phyloP scores from a whole-genome alignment of 2,329 filamentous ascomycete genomes.

The Talaromyces sp. region DNA sequence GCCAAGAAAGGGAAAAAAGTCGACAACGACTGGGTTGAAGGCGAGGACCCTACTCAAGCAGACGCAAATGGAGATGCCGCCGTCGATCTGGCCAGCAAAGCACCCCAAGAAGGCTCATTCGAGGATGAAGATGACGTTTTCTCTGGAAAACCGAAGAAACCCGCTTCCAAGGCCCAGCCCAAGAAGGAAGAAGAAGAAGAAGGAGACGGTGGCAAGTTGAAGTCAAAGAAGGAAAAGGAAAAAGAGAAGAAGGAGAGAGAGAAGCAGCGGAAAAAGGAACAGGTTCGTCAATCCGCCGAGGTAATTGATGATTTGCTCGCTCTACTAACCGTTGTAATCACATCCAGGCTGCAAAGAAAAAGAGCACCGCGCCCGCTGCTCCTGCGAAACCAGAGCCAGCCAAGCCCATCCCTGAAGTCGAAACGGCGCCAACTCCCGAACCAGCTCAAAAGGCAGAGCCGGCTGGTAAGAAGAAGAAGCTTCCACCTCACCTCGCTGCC shows the following conservation, averaged over 20 bases:
- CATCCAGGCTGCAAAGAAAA: constrained; percentile 75
- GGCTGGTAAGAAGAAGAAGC: constrained; percentile 80
- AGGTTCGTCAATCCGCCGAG: constrained; percentile 53
- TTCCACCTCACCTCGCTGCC: constrained; percentile 56
- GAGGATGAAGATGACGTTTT: constrained; percentile 88
- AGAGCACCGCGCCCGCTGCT: constrained; percentile 46
- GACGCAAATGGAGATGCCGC: constrained; percentile 29
- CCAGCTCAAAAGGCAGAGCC: constrained; percentile 55
- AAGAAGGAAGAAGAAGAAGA: constrained; percentile 45
- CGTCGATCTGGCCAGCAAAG: constrained; percentile 58
- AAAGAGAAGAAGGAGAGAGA: constrained; percentile 96
- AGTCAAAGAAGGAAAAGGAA: constrained; percentile 98
- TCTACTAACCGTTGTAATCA: constrained; percentile 3
- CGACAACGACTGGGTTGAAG: constrained; percentile 64
- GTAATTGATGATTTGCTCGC: background rate
- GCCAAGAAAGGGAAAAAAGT: constrained; percentile 79
- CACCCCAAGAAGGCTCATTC: constrained; percentile 72
- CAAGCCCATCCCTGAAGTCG: constrained; percentile 48
- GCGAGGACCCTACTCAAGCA: constrained; percentile 53
- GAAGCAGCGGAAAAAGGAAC: constrained; percentile 97
- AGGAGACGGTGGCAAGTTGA: constrained; percentile 59
- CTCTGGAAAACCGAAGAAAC: constrained; percentile 60
- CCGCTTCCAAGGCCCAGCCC: constrained; percentile 35
- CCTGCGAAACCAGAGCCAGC: constrained; percentile 54
- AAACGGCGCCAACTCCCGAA: constrained; percentile 80